These are phyloP conservation scores for Fennellomyces sp. DNA, from an alignment of 371 early-diverging fungal genomes.

Conservation along the genomic window DNA sequence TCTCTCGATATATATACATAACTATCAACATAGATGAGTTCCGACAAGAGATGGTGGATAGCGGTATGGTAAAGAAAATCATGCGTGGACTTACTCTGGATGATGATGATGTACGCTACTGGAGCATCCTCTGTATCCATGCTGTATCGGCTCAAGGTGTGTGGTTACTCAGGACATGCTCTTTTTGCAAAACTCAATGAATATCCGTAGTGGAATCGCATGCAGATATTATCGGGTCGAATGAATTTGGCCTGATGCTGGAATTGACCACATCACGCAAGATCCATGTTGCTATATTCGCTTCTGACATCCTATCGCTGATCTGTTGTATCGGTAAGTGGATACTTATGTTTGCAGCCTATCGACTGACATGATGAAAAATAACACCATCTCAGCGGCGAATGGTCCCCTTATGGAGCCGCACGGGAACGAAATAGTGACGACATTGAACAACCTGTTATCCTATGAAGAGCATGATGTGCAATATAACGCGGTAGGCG, in stretches of 20 bases:
- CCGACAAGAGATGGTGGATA: constrained; percentile 55
- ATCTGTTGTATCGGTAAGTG: constrained; percentile 51
- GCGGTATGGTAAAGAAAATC: constrained; percentile 65
- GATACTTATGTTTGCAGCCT: background rate
- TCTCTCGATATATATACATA: background rate
- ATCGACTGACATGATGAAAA: background rate
- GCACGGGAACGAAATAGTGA: constrained; percentile 21
- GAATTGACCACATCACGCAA: constrained; percentile 38
- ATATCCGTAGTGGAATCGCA: constrained; percentile 38
- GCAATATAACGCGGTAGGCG: constrained; percentile 50
- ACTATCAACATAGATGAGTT: constrained; percentile 26
- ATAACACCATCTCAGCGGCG: background rate
- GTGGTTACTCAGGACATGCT: too few species aligned
- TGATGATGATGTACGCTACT: constrained; percentile 78
- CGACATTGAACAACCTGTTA: constrained; percentile 33
- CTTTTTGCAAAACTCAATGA: too few species aligned
- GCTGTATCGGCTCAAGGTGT: constrained; percentile 51
- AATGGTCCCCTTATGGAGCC: constrained; percentile 14
- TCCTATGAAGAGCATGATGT: constrained; percentile 40
- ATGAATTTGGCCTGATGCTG: constrained; percentile 41
- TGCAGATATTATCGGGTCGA: constrained; percentile 36
- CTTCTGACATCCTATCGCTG: constrained; percentile 45
- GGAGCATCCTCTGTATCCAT: constrained; percentile 67
- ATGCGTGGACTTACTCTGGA: constrained; percentile 64
- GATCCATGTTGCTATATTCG: constrained; percentile 38